Evolutionary conservation across 164 flowering plant species (phyloP), one percentile per base, ranked within the genome.

Genomic region (Echeveria elegans): DNA sequence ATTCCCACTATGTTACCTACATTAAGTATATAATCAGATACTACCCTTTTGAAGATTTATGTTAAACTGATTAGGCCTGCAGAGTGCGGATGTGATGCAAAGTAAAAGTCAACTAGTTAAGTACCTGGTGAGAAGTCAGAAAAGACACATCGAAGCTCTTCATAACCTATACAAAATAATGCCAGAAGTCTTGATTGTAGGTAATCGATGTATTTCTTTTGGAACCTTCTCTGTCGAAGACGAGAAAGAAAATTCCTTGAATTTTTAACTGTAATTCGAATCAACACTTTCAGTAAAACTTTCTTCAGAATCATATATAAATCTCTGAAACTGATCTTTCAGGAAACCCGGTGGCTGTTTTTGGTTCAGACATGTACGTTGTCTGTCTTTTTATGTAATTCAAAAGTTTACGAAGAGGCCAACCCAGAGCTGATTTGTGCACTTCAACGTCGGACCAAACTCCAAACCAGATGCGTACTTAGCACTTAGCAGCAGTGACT

Each of bases 371-470:
- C 82, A 79, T 68, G 32, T 81, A 76, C 65, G 82, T 11, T 63
- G n/a, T 76, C 36, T 36, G 40, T 65, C 45, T n/a, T 26, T 52
- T 68, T 21, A 47, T 41, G 4, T 74, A 64, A 71, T 69, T 48
- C 19, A 75, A 71, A 71, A 72, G 77, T 61, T 71, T 77, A 6
- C 83, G 86, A 60, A 88, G 83, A 28, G 96, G 96, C 96, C 96
- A 88, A 64, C 96, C 96, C 0, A 80, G 84, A 37, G 30, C 76
- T 52, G 78, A 59, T 72, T 75, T 29, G 14, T 56, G 61, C 61
- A 28, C 32, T 56, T 26, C 61, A 56, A 28, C 61, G 19, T 1
- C 19, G 31, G 31, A 28, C 31, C 15, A 26, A 56, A 56, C 61
- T 56, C 61, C 32, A 56, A 56, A 53, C 59, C 59, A 24, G 59